phyloP scores from a whole-genome alignment of 2,329 filamentous ascomycete species.

The Cladosporium oxysporum region DNA sequence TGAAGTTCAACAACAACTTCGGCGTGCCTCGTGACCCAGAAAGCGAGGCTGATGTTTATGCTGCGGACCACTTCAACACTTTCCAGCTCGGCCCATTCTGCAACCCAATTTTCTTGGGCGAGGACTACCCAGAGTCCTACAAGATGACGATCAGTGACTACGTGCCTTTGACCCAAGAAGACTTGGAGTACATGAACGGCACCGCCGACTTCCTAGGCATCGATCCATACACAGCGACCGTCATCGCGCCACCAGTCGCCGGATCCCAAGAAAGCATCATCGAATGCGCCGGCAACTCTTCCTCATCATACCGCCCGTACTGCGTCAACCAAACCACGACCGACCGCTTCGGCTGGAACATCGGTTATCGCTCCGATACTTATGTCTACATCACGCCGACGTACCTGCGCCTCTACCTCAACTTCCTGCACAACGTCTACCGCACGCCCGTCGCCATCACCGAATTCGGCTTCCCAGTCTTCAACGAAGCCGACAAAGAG shows the following conservation, averaged over 20 bases:
- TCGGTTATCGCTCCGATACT: conserved; percentile 53
- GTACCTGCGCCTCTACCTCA: conserved; percentile 58
- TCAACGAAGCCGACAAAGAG: conserved; percentile 47
- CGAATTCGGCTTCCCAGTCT: conserved; percentile 45
- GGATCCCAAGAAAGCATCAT: conserved; percentile 26
- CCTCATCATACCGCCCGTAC: conserved; percentile 31
- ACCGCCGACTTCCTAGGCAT: conserved; percentile 26
- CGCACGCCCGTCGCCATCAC: conserved; percentile 43
- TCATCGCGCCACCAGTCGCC: conserved; percentile 23
- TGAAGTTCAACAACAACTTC: conserved; percentile 51
- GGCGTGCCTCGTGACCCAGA: conserved; percentile 40
- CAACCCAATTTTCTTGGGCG: conserved; percentile 55
- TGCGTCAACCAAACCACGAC: conserved; percentile 37
- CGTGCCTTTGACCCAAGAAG: conserved; percentile 48
- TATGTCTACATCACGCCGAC: conserved; percentile 62
- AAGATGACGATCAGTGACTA: conserved; percentile 49
- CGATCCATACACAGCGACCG: conserved; percentile 25
- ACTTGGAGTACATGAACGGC: conserved; percentile 42
- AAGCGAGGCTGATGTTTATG: conserved; percentile 47
- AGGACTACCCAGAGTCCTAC: conserved; percentile 53
- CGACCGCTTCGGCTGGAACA: conserved; percentile 35
- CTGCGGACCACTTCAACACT: conserved; percentile 47
- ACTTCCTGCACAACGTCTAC: conserved; percentile 63
- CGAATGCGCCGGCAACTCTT: conserved; percentile 38
- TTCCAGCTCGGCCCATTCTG: conserved; percentile 52